Percentiles rank a stretch among this genome's conserved stretches.
phyloP scores from a whole-genome alignment of 202 grass and related monocot species.

The Hordeum pubiflorum region DNA sequence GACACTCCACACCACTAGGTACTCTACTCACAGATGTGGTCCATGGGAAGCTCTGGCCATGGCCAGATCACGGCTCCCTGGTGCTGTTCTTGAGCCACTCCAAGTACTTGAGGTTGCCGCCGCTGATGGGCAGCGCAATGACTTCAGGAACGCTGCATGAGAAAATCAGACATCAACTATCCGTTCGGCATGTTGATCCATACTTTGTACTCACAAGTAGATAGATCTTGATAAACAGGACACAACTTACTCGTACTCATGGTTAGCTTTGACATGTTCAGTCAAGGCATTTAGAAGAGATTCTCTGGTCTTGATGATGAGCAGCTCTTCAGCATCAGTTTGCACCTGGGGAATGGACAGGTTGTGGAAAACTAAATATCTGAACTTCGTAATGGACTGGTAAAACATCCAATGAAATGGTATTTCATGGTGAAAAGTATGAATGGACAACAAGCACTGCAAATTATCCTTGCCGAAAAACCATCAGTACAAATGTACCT shows the following conservation, averaged over 20 bases:
- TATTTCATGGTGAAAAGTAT: background rate
- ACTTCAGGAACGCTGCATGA: slow-evolving; percentile 71
- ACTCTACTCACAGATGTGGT: background rate
- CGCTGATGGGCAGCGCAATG: slow-evolving; percentile 64
- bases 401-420: background rate
- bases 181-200: background rate
- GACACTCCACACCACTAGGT: background rate
- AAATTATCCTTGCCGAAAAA: background rate
- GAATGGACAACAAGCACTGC: background rate
- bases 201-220: background rate
- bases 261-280: slow-evolving; percentile 68
- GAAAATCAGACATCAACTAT: background rate
- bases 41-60: background rate
- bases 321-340: slow-evolving; percentile 62
- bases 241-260: slow-evolving; percentile 70
- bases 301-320: slow-evolving; percentile 78
- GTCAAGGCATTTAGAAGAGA: slow-evolving; percentile 59
- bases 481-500: slow-evolving; percentile 35
- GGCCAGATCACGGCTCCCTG: slow-evolving; percentile 31
- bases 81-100: slow-evolving; percentile 83
- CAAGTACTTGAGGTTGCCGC: slow-evolving; percentile 65
- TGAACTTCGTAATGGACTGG: background rate
- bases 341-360: slow-evolving; percentile 36
- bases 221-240: background rate
- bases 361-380: background rate